Percentiles rank a stretch among this genome's conserved stretches.
These are phyloP conservation scores for Plasmodium gallinaceum DNA, from an alignment of 169 alveolate genomes.

Conservation along the genomic window DNA sequence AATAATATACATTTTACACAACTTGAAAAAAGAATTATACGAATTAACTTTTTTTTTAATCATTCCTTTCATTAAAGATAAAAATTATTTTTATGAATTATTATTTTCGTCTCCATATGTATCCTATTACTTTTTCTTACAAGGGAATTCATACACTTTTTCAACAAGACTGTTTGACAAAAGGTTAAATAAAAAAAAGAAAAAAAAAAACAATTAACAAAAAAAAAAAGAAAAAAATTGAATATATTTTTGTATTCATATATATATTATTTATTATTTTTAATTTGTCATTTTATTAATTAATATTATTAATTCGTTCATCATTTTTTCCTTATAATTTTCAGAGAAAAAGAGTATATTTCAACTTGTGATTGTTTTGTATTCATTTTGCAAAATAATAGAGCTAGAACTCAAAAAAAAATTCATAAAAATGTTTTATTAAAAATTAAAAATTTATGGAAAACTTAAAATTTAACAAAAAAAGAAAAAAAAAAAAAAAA, in stretches of 20 bases:
- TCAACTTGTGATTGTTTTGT: slow-evolving; percentile 65
- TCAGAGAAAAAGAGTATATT: slow-evolving; percentile 62
- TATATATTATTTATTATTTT: slow-evolving; percentile 2
- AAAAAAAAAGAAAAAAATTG: not conserved
- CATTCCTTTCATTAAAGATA: slow-evolving; percentile 42
- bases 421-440: slow-evolving; percentile 28
- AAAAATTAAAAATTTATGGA: slow-evolving; percentile 66
- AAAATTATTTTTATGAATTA: slow-evolving; percentile 57
- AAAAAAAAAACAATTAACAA: too few species aligned
- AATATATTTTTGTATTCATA: not conserved
- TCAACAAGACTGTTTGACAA: slow-evolving; percentile 67
- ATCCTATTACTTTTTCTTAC: slow-evolving; percentile 33
- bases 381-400: slow-evolving; percentile 78
- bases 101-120: slow-evolving; percentile 60
- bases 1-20: slow-evolving; percentile 48
- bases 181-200: slow-evolving; percentile 52
- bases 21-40: slow-evolving; percentile 46
- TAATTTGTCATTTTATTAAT: not conserved
- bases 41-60: slow-evolving; percentile 61
- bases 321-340: slow-evolving; percentile 16
- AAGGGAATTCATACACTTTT: slow-evolving; percentile 39
- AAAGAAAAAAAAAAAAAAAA: too few species aligned
- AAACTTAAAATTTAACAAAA: slow-evolving; percentile 37
- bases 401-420: slow-evolving; percentile 69
- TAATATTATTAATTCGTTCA: not conserved